These are phyloP conservation scores for Plasmodium fragile DNA, from an alignment of 169 alveolate species.

Conservation along the genomic window DNA sequence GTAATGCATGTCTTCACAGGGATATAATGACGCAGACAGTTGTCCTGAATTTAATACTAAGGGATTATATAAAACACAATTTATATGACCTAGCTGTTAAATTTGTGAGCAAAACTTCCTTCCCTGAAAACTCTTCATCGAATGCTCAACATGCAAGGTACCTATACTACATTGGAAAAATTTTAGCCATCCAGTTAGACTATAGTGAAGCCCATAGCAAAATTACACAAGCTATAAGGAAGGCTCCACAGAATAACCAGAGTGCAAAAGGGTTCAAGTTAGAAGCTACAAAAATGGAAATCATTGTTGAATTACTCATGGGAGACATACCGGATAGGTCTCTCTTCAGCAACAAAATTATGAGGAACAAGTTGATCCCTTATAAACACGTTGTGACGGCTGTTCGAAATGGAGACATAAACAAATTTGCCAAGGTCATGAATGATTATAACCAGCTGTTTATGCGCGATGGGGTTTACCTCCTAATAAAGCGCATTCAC, in stretches of 20 bases:
- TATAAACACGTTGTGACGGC: constrained; percentile 93
- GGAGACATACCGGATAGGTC: constrained; percentile 97
- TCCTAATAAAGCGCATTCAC: constrained; percentile 92
- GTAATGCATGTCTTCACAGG: constrained; percentile 90
- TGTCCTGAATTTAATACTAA: constrained; percentile 90
- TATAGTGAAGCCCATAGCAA: constrained; percentile 93
- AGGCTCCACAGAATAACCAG: constrained; percentile 93
- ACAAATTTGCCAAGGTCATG: constrained; percentile 89
- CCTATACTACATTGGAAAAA: constrained; percentile 93
- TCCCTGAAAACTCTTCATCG: constrained; percentile 93
- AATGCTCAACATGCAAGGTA: constrained; percentile 95
- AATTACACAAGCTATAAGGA: constrained; percentile 92
- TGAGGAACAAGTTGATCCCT: constrained; percentile 90
- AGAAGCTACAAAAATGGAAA: constrained; percentile 92
- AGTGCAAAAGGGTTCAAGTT: constrained; percentile 93
- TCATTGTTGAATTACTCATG: constrained; percentile 95
- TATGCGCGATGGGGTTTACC: constrained; percentile 92
- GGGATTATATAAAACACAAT: constrained; percentile 90
- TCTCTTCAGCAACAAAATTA: constrained; percentile 89
- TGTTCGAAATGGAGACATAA: constrained; percentile 95
- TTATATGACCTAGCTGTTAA: constrained; percentile 83
- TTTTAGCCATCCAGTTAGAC: constrained; percentile 95
- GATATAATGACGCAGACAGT: constrained; percentile 93
- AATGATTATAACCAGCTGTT: constrained; percentile 84
- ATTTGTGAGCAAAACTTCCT: constrained; percentile 82